A percentile compares a stretch with the other conserved stretches of the same genome.
Evolutionary conservation across 805 yeast species (phyloP).

Genomic region (Tetrapisispora namnaoensis): DNA sequence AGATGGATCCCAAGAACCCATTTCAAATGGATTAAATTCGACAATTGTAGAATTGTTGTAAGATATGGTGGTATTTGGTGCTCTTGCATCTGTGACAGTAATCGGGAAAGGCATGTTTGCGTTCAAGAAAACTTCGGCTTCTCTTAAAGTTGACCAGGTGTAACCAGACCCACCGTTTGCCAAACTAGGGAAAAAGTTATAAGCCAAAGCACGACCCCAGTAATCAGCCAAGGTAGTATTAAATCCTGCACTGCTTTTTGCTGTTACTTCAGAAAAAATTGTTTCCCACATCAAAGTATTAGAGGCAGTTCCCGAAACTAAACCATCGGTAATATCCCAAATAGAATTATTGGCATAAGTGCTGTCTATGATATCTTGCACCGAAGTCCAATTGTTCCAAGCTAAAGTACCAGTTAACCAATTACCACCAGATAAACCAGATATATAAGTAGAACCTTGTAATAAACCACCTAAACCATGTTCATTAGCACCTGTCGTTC

Average conservation of each 20-base stretch:
- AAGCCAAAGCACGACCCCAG: constrained; percentile 71
- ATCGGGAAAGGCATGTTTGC: constrained; percentile 69
- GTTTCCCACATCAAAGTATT: constrained; percentile 44
- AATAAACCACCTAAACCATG: constrained; percentile 66
- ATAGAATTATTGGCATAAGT: constrained; percentile 31
- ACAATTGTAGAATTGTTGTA: constrained; percentile 61
- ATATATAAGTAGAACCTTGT: constrained; percentile 58
- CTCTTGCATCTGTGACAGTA: constrained; percentile 55
- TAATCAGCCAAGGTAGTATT: constrained; percentile 59
- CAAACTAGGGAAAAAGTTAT: constrained; percentile 57
- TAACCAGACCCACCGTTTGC: constrained; percentile 56
- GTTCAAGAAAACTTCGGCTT: constrained; percentile 48
- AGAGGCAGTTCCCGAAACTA: constrained; percentile 44
- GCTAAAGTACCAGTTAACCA: constrained; percentile 70
- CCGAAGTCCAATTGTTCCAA: constrained; percentile 63
- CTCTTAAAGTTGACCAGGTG: constrained; percentile 50
- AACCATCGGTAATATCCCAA: constrained; percentile 62
- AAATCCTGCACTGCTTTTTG: constrained; percentile 54
- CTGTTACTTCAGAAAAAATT: constrained; percentile 43
- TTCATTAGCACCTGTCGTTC: constrained; percentile 47
- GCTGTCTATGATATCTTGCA: constrained; percentile 46
- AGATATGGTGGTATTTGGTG: constrained; percentile 49
- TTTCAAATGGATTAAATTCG: constrained; percentile 55
- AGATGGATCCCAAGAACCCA: constrained; percentile 86
- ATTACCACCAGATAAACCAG: constrained; percentile 79